Evolutionary conservation across 345 rosid species (phyloP), one percentile per base, ranked within the genome.

Genomic region (Camelina sativa): DNA sequence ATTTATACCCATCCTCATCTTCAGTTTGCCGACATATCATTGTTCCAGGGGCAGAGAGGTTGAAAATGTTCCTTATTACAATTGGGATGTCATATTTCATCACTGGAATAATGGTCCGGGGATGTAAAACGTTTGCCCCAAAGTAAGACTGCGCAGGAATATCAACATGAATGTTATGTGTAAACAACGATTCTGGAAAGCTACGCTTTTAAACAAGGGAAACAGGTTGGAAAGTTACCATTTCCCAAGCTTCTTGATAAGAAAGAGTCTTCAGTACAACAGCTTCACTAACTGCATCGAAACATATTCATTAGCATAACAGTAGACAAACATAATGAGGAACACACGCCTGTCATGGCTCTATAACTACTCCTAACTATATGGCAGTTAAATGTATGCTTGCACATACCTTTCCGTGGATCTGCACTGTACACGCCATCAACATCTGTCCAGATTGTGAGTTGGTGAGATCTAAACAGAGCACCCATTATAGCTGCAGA

Each of bases 171-270:
- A 28, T 11, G 0, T 30, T 52, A 61, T 22, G 80, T 62, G 78
- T 66, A 79, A 7, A 65, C 65, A 25, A 51, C 19, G 37, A 25
- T 40, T 50, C 22, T 59, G 41, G 67, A 37, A 35, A 62, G 28
- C 51, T n/a, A 61, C 65, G 68, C 32, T 63, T 72, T 67, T 56
- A 71, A 61, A 71, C 70, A 61, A 70, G 58, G 3, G 30, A 13
- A 55, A 58, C 20, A 55, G 43, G 53, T 63, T 46, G 54, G 62
- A 50, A 74, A 77, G 30, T 83, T 83, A 95, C 97, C 99, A 95
- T 92, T 89, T 92, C 99, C 99, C 96, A 94, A 30, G 98, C 98
- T 78, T 94, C 98, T 84, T 95, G 99, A 78, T 95, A 95, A 65
- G 97, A 90, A 65, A 95, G 82, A 30, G 86, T 87, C 79, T 77